These are phyloP conservation scores for Rhododendron ferrugineum DNA, from an alignment of 148 eudicot species.

Conservation along the genomic window DNA sequence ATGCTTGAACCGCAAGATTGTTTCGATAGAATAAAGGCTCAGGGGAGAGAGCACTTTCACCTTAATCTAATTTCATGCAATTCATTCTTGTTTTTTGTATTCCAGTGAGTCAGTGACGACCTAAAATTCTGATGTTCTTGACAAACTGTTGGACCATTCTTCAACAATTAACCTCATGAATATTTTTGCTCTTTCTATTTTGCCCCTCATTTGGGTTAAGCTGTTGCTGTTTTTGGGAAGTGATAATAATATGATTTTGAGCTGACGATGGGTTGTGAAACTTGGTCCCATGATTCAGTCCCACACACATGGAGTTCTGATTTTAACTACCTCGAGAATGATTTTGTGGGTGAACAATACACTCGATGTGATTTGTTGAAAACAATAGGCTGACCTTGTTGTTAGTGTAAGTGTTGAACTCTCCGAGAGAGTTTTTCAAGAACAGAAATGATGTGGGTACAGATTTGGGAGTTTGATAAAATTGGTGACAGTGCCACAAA, in stretches of 20 bases:
- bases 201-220: neutral
- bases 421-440: neutral
- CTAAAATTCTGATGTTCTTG: neutral
- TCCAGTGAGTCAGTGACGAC: neutral
- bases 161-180: neutral
- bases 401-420: neutral
- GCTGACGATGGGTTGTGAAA: neutral
- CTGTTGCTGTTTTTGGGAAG: neutral
- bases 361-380: neutral
- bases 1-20: conserved; percentile 56
- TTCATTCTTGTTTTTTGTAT: neutral
- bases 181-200: neutral
- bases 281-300: neutral
- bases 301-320: neutral
- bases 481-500: neutral
- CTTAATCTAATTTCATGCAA: neutral
- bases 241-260: no score
- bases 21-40: conserved; percentile 50
- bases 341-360: neutral
- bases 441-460: neutral
- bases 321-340: neutral
- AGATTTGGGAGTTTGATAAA: neutral
- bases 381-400: neutral
- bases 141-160: neutral
- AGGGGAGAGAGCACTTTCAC: conserved; percentile 1